Evolutionary conservation across 192 early-diverging fungal genomes (phyloP), one percentile per base, ranked within the genome.

Genomic region (Paraglomus brasilianum): DNA sequence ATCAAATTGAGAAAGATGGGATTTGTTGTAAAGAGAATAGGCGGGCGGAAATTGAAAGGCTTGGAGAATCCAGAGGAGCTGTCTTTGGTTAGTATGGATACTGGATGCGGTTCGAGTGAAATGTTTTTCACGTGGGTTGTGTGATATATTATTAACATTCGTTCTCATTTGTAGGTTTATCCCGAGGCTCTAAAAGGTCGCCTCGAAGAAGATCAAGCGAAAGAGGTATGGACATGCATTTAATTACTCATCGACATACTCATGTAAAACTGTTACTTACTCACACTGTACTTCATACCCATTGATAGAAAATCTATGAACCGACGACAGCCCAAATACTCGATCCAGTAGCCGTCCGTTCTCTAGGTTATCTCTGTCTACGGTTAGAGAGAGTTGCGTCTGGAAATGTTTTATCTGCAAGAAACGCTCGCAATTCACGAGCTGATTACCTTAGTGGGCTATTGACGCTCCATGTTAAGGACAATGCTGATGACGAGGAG

Each of bases 31-130:
- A 83, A 90, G 75, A 86, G 86, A 59, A 81, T 95, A 24, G 94
- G 93, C 19, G 94, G 93, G 68, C 81, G 82, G 14, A 90, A 88
- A 59, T 81, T 96, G 17, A 96, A 96, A 78, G 94, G 94, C 0
- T 75, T 96, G 9, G 94, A 96, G 73, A 93, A 91, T 6, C 91
- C 92, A 4, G 94, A 96, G 74, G 83, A 87, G 71, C 74, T 95
- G 30, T 89, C 83, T 40, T 70, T 90, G 71, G 86, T 94, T 9
- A 73, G 22, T 73, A 46, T 7, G 39, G 6, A 24, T 72, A 5
- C 40, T 68, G 36, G 59, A 11, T 72, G 69, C 22, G 58, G 70
- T 49, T 8, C 72, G 9, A 24, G 49, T 15, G 63, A 67, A 68
- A 51, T 71, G 38, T 68, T 69, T 11, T n/a, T 51, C 44, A 79